Evolutionary conservation across 805 yeast genomes (phyloP).

Genomic region (Monosporozyma siamensis): DNA sequence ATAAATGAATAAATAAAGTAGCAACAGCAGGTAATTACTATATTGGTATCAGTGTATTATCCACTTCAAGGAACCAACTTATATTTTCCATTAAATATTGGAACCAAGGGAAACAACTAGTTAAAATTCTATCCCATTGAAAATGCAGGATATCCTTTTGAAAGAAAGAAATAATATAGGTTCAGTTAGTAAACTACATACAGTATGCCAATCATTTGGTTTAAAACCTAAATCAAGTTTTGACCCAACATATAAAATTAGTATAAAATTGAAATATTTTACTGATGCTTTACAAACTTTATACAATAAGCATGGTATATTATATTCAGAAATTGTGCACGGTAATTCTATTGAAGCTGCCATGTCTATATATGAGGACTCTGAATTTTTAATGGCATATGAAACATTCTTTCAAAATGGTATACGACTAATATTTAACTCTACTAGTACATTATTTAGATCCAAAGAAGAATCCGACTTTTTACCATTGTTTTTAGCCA

Average conservation of each 20-base stretch:
- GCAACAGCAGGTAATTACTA: too few relatives aligned
- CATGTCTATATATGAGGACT: slow-evolving; percentile 1
- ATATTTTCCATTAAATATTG: too few relatives aligned
- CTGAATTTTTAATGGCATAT: neutral
- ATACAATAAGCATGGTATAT: slow-evolving; percentile 1
- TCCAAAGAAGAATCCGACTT: slow-evolving; percentile 10
- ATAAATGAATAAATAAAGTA: too few relatives aligned
- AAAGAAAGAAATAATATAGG: neutral
- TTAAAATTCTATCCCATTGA: neutral
- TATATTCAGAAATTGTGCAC: neutral
- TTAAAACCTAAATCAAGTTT: slow-evolving; percentile 5
- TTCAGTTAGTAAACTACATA: neutral
- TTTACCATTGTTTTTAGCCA: slow-evolving; percentile 5
- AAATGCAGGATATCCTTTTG: neutral
- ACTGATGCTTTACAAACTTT: neutral
- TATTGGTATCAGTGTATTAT: too few relatives aligned
- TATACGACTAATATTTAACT: slow-evolving; percentile 10
- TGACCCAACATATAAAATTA: slow-evolving; percentile 4
- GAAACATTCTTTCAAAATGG: slow-evolving; percentile 8
- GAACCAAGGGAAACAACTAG: too few relatives aligned
- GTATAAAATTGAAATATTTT: neutral
- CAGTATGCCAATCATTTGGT: slow-evolving; percentile 1
- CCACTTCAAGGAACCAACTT: too few relatives aligned
- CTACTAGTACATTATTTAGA: slow-evolving; percentile 11
- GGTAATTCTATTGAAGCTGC: neutral